Percentiles rank a stretch among this genome's conserved stretches.
phyloP scores from a whole-genome alignment of 2,329 filamentous ascomycete species.

The Thelonectria olida region DNA sequence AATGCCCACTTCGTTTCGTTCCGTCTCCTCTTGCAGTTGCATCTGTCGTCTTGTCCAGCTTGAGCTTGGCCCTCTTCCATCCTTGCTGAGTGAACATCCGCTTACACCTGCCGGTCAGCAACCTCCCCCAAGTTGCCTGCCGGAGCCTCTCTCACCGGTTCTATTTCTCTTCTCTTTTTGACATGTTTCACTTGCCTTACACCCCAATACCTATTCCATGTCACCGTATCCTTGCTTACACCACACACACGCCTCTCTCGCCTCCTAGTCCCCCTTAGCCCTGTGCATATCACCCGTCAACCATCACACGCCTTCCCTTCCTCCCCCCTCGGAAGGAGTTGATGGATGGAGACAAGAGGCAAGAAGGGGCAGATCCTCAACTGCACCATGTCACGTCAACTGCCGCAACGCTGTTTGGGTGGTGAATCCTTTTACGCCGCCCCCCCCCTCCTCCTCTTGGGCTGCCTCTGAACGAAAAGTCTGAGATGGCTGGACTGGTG shows the following conservation, averaged over 20 bases:
- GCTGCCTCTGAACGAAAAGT: too few species aligned
- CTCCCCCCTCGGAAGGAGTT: too few species aligned
- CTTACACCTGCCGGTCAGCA: neutral
- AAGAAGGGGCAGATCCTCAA: slow-evolving; percentile 14
- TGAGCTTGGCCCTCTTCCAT: neutral
- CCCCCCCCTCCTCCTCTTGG: neutral
- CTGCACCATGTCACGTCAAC: slow-evolving; percentile 14
- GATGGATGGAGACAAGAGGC: slow-evolving; percentile 3
- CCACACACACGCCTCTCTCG: too few species aligned
- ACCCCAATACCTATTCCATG: too few species aligned
- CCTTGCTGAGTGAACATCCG: neutral
- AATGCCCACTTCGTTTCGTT: slow-evolving; percentile 1
- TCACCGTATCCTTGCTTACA: neutral
- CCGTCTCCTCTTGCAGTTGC: slow-evolving; percentile 3
- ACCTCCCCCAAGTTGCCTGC: neutral
- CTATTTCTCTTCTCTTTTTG: neutral
- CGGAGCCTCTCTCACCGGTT: neutral
- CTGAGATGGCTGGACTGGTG: slow-evolving; percentile 11
- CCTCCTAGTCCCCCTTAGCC: neutral
- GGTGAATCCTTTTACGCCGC: neutral
- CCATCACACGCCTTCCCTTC: neutral
- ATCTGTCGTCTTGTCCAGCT: slow-evolving; percentile 14
- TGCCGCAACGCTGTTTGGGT: neutral
- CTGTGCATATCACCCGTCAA: neutral
- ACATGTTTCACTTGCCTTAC: neutral